These are phyloP conservation scores for Linum tenue DNA, from an alignment of 345 rosid species.

Conservation along the genomic window DNA sequence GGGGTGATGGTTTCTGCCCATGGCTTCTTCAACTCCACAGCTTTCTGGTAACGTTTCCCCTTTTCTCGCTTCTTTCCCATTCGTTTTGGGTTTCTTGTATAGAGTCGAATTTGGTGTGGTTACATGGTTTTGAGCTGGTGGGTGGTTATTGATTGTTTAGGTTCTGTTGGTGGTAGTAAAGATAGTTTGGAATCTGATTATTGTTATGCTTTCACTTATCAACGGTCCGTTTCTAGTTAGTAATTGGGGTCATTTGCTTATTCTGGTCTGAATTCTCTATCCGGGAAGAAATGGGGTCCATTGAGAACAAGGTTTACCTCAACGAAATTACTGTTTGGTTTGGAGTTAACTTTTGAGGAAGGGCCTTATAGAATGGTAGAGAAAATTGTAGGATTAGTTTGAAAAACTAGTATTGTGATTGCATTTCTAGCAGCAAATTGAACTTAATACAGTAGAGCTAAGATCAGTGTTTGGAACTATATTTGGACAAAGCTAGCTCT, in stretches of 20 bases:
- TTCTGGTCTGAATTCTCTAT: not conserved
- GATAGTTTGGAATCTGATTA: not conserved
- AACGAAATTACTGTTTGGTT: not conserved
- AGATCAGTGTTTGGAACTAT: not conserved
- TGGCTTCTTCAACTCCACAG: slow-evolving; percentile 31
- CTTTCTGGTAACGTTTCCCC: slow-evolving; percentile 30
- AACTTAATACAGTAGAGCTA: not conserved
- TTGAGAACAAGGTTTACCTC: no score
- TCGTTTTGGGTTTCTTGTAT: not conserved
- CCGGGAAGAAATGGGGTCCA: not conserved
- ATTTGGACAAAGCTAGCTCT: not conserved
- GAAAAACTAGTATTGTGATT: not conserved
- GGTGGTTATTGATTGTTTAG: not conserved
- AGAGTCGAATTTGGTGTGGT: not conserved
- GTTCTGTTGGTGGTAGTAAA: not conserved
- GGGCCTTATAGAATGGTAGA: not conserved
- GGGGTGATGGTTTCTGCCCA: slow-evolving; percentile 30
- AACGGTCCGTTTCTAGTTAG: not conserved
- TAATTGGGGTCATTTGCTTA: not conserved
- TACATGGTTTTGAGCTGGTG: not conserved
- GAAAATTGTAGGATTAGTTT: not conserved
- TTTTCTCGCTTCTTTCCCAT: not conserved
- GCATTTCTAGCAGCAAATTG: not conserved
- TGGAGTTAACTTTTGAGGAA: not conserved
- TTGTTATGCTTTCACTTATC: not conserved